A percentile compares a stretch with the other conserved stretches of the same genome.
Conservation (phyloP, 176 grass and related monocot species). For the barley (Hordeum vulgare) region DNA sequence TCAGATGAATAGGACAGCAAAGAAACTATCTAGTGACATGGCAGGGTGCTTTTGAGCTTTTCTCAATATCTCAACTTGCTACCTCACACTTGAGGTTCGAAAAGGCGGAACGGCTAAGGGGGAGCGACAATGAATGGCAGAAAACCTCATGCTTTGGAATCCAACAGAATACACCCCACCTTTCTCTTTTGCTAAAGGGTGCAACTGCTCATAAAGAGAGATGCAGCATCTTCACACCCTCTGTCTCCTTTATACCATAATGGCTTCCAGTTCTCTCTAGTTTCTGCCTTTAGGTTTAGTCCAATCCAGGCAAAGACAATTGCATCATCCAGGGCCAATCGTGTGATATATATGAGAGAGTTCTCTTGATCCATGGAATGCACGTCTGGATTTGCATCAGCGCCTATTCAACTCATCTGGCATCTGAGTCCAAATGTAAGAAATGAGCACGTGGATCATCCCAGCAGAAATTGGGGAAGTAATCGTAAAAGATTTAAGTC, state of each 20-base stretch:
- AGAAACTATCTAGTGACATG: constrained; percentile 56
- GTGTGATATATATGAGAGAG: not conserved
- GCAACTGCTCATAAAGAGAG: constrained; percentile 15
- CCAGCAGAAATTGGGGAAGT: not conserved
- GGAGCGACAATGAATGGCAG: constrained; percentile 35
- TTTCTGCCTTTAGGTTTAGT: not conserved
- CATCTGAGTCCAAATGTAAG: not conserved
- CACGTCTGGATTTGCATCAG: not conserved
- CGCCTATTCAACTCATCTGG: not conserved
- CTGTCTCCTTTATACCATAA: constrained; percentile 8
- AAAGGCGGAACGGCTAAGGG: constrained; percentile 36
- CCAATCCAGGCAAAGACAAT: not conserved
- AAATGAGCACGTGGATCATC: not conserved
- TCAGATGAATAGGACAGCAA: not conserved
- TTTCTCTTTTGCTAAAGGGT: constrained; percentile 37
- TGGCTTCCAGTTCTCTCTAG: constrained; percentile 18
- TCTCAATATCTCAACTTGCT: constrained; percentile 25
- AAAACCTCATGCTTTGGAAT: constrained; percentile 48
- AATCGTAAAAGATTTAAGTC: not conserved
- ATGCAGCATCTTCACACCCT: constrained; percentile 22
- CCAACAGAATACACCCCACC: not conserved
- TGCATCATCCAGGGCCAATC: not conserved
- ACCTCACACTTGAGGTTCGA: constrained; percentile 34
- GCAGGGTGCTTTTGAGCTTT: constrained; percentile 46
- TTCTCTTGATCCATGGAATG: constrained; percentile 11